Base-by-base conservation (phyloP, 176 grass and related monocot species). In the Microstegium vimineum region DNA sequence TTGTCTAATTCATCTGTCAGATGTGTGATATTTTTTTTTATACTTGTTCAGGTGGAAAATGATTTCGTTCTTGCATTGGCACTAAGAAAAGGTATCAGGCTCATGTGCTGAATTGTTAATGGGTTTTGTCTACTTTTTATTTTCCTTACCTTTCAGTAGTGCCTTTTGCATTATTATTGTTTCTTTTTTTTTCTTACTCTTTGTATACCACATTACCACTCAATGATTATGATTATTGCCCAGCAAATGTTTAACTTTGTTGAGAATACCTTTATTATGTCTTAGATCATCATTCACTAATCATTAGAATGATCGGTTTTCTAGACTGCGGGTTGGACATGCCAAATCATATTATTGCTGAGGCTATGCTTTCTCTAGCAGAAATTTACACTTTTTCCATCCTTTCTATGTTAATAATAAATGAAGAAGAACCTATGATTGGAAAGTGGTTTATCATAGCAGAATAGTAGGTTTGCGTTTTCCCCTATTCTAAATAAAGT, bases 11-110 rank as follows among this genome's bases (percentile, higher is more conserved):
- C 32, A 62, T 27, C 35, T 62, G 49, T 22, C 27, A 3, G 31
- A 6, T 10, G 9, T 0, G 5, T 82, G 36, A 71, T 15, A 28
- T 56, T 59, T 77, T 70, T 7, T 69, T 66, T 38, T 38, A n/a
- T 82, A 30, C 6, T 90, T 69, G 32, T 82, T 56, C 64, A 94
- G 92, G 92, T 94, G 35, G 92, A 94, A 84, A 94, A 94, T 77
- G 92, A 94, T 75, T 89, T 83, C 15, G 16, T 91, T 83, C 89
- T 94, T 67, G 92, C 83, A 63, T 73, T 94, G 75, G 71, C 92
- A 12, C 70, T 94, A 23, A 89, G 86, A 77, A 90, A 91, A 94
- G 92, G 92, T 94, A 69, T 43, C 22, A 2, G 8, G 51, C 6
- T 54, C 51, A 54, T 10, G 33, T 62, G 32, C 65, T 69, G 4